Conservation (phyloP, 305 asterid genomes). For the Fraxinus albicans region DNA sequence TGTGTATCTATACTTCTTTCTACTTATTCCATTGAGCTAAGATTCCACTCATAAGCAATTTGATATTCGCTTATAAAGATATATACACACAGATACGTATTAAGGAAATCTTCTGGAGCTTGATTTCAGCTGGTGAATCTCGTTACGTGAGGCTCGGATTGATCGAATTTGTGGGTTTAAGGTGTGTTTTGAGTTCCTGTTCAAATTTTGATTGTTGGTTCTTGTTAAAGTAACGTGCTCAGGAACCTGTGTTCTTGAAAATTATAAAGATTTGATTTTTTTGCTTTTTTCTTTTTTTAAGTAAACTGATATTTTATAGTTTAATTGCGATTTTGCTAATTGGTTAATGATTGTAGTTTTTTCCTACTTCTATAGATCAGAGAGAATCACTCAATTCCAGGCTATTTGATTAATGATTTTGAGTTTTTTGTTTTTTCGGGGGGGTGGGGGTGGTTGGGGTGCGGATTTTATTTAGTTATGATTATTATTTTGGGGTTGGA, state of each 20-base stretch:
- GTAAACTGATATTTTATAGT: not conserved
- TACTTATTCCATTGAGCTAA: not conserved
- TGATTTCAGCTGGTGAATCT: slow-evolving; percentile 27
- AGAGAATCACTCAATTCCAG: not conserved
- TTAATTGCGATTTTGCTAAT: not conserved
- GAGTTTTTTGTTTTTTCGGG: not conserved
- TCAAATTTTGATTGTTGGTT: slow-evolving; percentile 1
- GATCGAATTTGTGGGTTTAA: slow-evolving; percentile 24
- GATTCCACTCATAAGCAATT: not conserved
- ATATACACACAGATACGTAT: not conserved
- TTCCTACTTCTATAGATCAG: not conserved
- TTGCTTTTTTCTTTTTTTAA: not conserved
- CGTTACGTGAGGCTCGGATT: slow-evolving; percentile 22
- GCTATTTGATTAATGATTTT: not conserved
- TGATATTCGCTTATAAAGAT: not conserved
- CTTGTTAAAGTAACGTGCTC: slow-evolving; percentile 12
- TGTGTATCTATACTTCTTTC: slow-evolving; percentile 11
- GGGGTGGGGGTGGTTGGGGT: no score
- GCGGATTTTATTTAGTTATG: not conserved
- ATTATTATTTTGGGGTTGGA: not conserved
- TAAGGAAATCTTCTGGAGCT: slow-evolving; percentile 11
- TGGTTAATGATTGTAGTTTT: slow-evolving; percentile 15
- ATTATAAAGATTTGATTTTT: not conserved
- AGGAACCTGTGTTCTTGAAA: slow-evolving; percentile 17
- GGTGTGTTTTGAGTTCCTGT: slow-evolving; percentile 20